phyloP scores from a whole-genome alignment of 345 rosid genomes.

The Eutrema heterophyllum region DNA sequence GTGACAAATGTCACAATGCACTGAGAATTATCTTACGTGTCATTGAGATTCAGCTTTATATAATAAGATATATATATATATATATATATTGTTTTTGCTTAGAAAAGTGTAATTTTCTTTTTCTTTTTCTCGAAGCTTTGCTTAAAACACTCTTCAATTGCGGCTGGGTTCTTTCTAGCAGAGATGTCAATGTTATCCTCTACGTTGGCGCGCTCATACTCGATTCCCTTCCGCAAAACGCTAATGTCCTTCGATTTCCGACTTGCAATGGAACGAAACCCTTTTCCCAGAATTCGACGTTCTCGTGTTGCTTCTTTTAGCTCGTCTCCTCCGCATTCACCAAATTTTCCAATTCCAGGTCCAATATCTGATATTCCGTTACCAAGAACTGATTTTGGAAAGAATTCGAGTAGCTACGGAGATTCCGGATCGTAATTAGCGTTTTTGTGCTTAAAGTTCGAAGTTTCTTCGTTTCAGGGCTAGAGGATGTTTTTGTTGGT shows the following conservation, averaged over 20 bases:
- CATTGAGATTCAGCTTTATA: too few species aligned
- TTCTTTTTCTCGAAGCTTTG: background rate
- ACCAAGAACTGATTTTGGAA: background rate
- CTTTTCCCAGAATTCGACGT: constrained; percentile 4
- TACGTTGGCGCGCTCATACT: constrained; percentile 10
- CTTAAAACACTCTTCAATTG: constrained; percentile 2
- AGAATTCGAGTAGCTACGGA: background rate
- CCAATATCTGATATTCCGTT: background rate
- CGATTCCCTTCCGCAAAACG: constrained; percentile 3
- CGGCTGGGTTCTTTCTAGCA: constrained; percentile 7
- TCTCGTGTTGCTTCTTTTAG: constrained; percentile 19
- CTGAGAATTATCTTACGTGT: too few species aligned
- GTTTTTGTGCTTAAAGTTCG: background rate
- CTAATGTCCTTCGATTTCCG: background rate
- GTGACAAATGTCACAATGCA: too few species aligned
- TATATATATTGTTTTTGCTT: too few species aligned
- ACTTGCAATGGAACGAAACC: background rate
- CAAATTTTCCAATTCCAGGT: constrained; percentile 45
- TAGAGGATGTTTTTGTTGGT: constrained; percentile 62
- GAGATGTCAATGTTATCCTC: constrained; percentile 34
- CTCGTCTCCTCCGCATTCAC: constrained; percentile 23
- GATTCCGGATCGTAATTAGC: background rate
- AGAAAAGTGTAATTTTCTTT: too few species aligned
- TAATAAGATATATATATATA: too few species aligned
- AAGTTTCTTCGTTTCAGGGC: constrained; percentile 38